Percentiles rank a stretch among this genome's conserved stretches.
Conservation (phyloP, 2,329 filamentous ascomycete genomes). For the Apiospora phragmitis region DNA sequence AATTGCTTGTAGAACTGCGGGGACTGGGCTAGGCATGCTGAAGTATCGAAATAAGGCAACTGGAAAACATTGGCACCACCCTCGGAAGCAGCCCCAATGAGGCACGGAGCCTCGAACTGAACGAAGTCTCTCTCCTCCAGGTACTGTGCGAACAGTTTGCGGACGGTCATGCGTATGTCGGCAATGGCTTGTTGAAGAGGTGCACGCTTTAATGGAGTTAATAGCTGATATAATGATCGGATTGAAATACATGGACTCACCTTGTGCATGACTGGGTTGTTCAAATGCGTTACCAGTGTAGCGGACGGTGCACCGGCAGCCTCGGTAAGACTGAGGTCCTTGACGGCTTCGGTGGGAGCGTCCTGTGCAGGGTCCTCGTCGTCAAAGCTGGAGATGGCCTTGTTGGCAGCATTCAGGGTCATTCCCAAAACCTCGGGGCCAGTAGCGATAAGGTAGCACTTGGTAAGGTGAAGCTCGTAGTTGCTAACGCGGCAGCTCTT, state of each 20-base stretch:
- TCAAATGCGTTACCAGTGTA: slow-evolving; percentile 78
- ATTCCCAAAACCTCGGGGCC: slow-evolving; percentile 59
- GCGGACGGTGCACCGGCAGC: slow-evolving; percentile 63
- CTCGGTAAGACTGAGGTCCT: slow-evolving; percentile 40
- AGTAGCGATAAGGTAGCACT: slow-evolving; percentile 75
- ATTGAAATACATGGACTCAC: neutral
- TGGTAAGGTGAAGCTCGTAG: slow-evolving; percentile 85
- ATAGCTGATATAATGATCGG: neutral
- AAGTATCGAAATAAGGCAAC: slow-evolving; percentile 84
- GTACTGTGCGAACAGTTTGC: slow-evolving; percentile 75
- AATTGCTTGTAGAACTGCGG: slow-evolving; percentile 89
- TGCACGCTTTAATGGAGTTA: slow-evolving; percentile 51
- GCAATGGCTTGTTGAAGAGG: slow-evolving; percentile 86
- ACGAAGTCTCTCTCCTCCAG: slow-evolving; percentile 74
- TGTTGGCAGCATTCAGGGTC: slow-evolving; percentile 56
- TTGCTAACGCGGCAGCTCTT: slow-evolving; percentile 81
- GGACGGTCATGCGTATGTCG: slow-evolving; percentile 57
- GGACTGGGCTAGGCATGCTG: slow-evolving; percentile 77
- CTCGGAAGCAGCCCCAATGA: slow-evolving; percentile 88
- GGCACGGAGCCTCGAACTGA: slow-evolving; percentile 84
- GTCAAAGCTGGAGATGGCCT: slow-evolving; percentile 57
- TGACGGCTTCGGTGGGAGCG: slow-evolving; percentile 35
- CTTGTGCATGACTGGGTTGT: slow-evolving; percentile 92
- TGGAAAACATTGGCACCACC: slow-evolving; percentile 91
- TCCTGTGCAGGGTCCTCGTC: slow-evolving; percentile 50